Percentiles rank a stretch among this genome's conserved stretches.
These are phyloP conservation scores for Aschersonia sp. DNA, from an alignment of 2,329 filamentous ascomycete species.

Conservation along the genomic window DNA sequence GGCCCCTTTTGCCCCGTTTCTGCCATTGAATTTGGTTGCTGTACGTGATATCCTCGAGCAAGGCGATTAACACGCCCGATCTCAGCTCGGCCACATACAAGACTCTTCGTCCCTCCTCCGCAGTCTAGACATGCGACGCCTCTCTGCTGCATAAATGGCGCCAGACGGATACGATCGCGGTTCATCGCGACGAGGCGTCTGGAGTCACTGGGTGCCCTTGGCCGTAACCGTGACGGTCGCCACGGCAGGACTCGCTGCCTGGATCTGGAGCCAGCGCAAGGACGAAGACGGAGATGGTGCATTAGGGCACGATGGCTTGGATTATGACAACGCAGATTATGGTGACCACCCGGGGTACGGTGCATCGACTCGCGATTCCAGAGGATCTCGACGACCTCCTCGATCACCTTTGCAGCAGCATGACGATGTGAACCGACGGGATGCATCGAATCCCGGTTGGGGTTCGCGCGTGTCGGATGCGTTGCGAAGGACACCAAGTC, in stretches of 20 bases:
- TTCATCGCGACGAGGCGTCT: slow-evolving; percentile 45
- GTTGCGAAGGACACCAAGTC: slow-evolving; percentile 68
- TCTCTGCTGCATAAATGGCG: slow-evolving; percentile 32
- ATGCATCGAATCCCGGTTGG: slow-evolving; percentile 37
- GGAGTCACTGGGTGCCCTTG: slow-evolving; percentile 82
- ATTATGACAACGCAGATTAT: slow-evolving; percentile 33
- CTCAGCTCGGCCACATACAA: too few species aligned
- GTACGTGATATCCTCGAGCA: too few species aligned
- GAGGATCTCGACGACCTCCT: slow-evolving; percentile 19
- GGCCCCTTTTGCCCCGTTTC: neutral
- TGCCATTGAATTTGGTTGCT: too few species aligned
- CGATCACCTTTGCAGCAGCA: slow-evolving; percentile 7
- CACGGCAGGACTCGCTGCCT: slow-evolving; percentile 72
- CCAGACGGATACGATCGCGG: slow-evolving; percentile 41
- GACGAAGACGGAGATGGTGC: slow-evolving; percentile 59
- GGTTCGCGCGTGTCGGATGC: slow-evolving; percentile 68
- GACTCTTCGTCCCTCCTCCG: too few species aligned
- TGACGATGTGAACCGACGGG: slow-evolving; percentile 10
- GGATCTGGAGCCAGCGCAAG: slow-evolving; percentile 84
- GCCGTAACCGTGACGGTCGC: slow-evolving; percentile 77
- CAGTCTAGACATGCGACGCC: slow-evolving; percentile 18
- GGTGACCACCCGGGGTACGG: slow-evolving; percentile 37
- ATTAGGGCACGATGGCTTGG: slow-evolving; percentile 32
- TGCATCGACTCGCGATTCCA: slow-evolving; percentile 19
- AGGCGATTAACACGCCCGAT: too few species aligned